Evolutionary conservation across 164 flowering plant genomes (phyloP), one percentile per base, ranked within the genome.

Genomic region (Vitis vinifera): DNA sequence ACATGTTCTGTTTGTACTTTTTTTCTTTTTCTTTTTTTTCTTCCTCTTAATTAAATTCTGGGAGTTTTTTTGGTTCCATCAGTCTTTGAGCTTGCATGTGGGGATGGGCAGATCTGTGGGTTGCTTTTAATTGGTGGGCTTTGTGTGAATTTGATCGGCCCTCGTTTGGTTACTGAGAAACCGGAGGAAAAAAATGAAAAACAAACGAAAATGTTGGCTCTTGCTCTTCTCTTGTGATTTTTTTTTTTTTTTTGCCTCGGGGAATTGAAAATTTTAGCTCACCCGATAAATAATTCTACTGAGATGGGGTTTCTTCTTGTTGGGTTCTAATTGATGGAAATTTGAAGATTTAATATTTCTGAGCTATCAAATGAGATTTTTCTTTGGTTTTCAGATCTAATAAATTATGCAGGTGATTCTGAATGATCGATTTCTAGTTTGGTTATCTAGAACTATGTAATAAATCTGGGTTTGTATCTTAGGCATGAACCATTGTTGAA

Each of bases 151-250:
- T 37, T 37, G 44, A 37, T 37, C 44, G 30, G 4, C 30, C 1
- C 59, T 8, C 6, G 44, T 59, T 59, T 59, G 62, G 44, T 23
- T 23, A 50, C 64, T 61, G 64, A 14, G 19, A 61, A 61, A 61
- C 1, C 44, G 64, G 44, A 23, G 27, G 2, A 23, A 23, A 23
- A 23, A 23, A 23, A 23, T 1, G 27, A 31, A 15, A 44, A 37
- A 61, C 3, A 13, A 13, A 27, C 14, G n/a, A 13, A 14, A 61
- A 37, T 29, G 29, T 15, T 10, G 62, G n/a, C 10, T 27, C 44
- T 59, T 11, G 15, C 44, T 37, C 4, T 37, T 53, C 15, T 59
- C 13, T 59, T 59, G 15, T 59, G 62, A 30, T 10, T 30, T 59
- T 27, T 0, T 23, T 23, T 23, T 23, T 1, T 23, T 23, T 27